These are phyloP conservation scores for Aureobasidium sp. DNA, from an alignment of 2,329 filamentous ascomycete species.

Conservation along the genomic window DNA sequence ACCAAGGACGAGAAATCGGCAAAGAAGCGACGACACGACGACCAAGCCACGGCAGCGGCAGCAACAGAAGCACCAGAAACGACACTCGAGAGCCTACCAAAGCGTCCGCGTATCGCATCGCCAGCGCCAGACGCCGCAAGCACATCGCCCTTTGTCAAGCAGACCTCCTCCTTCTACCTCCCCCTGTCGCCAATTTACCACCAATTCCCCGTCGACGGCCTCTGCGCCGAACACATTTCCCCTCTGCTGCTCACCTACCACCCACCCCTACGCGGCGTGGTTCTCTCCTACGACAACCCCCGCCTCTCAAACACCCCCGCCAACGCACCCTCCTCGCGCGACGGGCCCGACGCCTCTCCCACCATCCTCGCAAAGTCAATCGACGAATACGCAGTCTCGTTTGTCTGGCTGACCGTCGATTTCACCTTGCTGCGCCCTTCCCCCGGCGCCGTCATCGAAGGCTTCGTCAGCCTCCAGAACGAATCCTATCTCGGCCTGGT, in stretches of 20 bases:
- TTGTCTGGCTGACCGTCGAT: conserved; percentile 81
- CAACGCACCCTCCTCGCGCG: conserved; percentile 22
- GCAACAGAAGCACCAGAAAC: conserved; percentile 18
- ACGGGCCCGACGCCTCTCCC: conserved; percentile 28
- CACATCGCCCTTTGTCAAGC: conserved; percentile 65
- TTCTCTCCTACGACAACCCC: conserved; percentile 66
- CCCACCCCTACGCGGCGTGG: conserved; percentile 62
- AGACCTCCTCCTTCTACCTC: conserved; percentile 75
- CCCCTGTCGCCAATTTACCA: conserved; percentile 66
- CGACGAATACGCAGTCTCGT: conserved; percentile 80
- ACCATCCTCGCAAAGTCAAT: conserved; percentile 42
- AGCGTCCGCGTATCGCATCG: conserved; percentile 5
- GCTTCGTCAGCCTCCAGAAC: conserved; percentile 76
- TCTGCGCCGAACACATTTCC: conserved; percentile 66
- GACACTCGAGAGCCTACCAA: conserved; percentile 3
- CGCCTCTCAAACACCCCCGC: conserved; percentile 54
- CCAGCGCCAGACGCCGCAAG: background rate
- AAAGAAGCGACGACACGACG: conserved; percentile 22
- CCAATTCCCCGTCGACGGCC: conserved; percentile 60
- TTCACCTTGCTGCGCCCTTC: conserved; percentile 76
- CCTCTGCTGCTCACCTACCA: conserved; percentile 73
- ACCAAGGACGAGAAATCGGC: conserved; percentile 31
- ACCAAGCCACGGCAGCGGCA: conserved; percentile 11
- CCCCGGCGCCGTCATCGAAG: conserved; percentile 67
- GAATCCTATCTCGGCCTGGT: conserved; percentile 84